Evolutionary conservation across 169 alveolate genomes (phyloP), one percentile per base, ranked within the genome.

Genomic region (Eimeria necatrix): DNA sequence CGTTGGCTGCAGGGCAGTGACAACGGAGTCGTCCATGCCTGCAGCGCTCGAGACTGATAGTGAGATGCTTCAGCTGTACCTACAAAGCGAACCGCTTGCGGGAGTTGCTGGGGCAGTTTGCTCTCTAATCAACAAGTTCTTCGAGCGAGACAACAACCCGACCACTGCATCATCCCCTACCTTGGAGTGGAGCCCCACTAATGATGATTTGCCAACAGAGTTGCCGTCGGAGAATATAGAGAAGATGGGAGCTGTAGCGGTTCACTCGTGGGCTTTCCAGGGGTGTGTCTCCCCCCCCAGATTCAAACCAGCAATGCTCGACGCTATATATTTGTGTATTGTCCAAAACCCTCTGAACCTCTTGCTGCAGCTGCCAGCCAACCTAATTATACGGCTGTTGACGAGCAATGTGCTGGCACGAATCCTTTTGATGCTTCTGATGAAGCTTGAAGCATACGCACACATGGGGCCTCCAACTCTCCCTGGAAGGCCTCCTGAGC

Each of bases 361-460:
- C n/a, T 52, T 89, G 86, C 94, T 89, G 78, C 94, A 81, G 32
- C 85, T 89, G 32, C 94, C 94, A 6, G 87, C 89, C 18, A 16
- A 46, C 14, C 61, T 89, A 6, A n/a, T 89, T 5, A 73, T 22
- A 41, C 73, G 61, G 71, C 94, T 89, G 48, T 59, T 89, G 53
- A 52, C 76, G 10, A n/a, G 61, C 24, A 59, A 89, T 26, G 16
- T 89, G 20, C 61, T 89, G 24, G 76, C 78, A 3, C 73, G 56
- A 14, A 18, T 22, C 32, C 20, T 89, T 59, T n/a, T 46, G 49
- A n/a, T 56, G 68, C 68, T 89, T 24, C 78, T 89, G 18, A 73
- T 89, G 49, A 89, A 89, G 71, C 51, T 89, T 52, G 88, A 89
- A 26, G 26, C 73, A 56, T 89, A 89, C 76, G 81, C 78, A 14